Percentiles rank a stretch among this genome's conserved stretches.
Evolutionary conservation across 2,329 filamentous ascomycete species (phyloP).

Genomic region (Trichocomaceae sp.): DNA sequence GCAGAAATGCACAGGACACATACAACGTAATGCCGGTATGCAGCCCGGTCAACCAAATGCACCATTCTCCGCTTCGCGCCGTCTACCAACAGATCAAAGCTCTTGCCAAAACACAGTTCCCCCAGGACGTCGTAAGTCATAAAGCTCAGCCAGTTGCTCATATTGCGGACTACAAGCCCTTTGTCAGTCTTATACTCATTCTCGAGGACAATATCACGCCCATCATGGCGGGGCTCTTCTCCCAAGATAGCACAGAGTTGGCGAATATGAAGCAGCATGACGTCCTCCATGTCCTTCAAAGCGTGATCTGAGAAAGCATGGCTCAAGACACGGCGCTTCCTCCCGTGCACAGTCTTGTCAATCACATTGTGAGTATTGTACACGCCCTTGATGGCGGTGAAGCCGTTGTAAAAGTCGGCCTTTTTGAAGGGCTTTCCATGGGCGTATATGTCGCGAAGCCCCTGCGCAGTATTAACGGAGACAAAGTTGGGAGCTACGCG

Average conservation of each 20-base stretch:
- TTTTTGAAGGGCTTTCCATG: conserved; percentile 45
- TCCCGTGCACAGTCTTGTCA: conserved; percentile 61
- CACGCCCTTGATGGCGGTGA: conserved; percentile 57
- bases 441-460: conserved; percentile 40
- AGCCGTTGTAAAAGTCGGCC: conserved; percentile 66
- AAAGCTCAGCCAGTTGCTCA: conserved; percentile 36
- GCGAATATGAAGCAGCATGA: conserved; percentile 60
- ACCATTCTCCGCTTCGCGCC: conserved; percentile 55
- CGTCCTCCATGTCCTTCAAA: conserved; percentile 61
- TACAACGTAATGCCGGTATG: conserved; percentile 62
- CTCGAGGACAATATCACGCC: conserved; percentile 13
- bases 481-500: conserved; percentile 72
- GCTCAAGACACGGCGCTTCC: conserved; percentile 64
- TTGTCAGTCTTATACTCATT: conserved; percentile 15
- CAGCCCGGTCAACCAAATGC: conserved; percentile 60
- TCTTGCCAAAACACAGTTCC: conserved; percentile 46
- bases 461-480: conserved; percentile 66
- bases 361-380: conserved; percentile 68
- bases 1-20: conserved; percentile 25
- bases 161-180: conserved; percentile 25
- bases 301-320: conserved; percentile 64
- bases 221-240: conserved; percentile 14
- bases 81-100: conserved; percentile 44
- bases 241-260: conserved; percentile 50
- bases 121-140: conserved; percentile 49